Percentiles rank a stretch among this genome's conserved stretches.
These are phyloP conservation scores for Mycena indigotica DNA, from an alignment of 768 basidiomycete species.

Conservation along the genomic window DNA sequence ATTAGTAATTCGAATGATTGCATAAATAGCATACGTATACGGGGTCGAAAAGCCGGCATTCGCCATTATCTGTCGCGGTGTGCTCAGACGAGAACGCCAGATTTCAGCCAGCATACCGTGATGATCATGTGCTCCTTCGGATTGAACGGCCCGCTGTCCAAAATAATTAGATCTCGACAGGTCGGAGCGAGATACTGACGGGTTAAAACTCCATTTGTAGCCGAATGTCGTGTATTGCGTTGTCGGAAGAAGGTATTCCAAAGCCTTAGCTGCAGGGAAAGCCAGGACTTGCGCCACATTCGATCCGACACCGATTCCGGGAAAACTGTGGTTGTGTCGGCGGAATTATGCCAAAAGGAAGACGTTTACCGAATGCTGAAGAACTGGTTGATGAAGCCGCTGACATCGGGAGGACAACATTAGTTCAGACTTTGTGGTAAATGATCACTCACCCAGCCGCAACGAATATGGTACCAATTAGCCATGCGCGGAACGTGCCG, in stretches of 20 bases:
- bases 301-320: constrained; percentile 13
- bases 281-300: constrained; percentile 52
- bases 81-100: background rate
- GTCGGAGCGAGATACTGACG: constrained; percentile 26
- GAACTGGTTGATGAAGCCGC: constrained; percentile 34
- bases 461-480: constrained; percentile 33
- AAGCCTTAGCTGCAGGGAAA: constrained; percentile 45
- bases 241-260: constrained; percentile 30
- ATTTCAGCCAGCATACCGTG: constrained; percentile 27
- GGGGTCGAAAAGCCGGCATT: constrained; percentile 47
- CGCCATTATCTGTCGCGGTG: constrained; percentile 44
- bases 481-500: constrained; percentile 52
- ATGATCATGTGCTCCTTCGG: constrained; percentile 67
- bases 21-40: no score
- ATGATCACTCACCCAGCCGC: constrained; percentile 5
- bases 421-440: no score
- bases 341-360: background rate
- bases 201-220: constrained; percentile 51
- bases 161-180: background rate
- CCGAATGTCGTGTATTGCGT: constrained; percentile 44
- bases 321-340: constrained; percentile 11
- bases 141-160: constrained; percentile 53
- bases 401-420: background rate
- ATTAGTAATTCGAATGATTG: no score
- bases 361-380: constrained; percentile 30